Base-by-base conservation (phyloP, 768 basidiomycete species). In the Boletus reticulatus region DNA sequence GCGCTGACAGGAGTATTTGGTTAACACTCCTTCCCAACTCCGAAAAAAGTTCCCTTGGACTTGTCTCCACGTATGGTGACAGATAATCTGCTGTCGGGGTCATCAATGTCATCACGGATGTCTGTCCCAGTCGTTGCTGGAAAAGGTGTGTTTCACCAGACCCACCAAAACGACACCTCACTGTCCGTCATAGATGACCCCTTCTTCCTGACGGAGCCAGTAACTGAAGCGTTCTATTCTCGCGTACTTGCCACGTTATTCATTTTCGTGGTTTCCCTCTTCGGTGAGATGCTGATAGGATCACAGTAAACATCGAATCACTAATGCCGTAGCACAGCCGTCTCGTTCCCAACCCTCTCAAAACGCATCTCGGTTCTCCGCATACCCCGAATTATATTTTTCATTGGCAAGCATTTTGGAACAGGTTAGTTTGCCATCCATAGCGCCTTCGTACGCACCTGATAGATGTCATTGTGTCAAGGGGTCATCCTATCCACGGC, bases 361-460 rank as follows among this genome's bases (percentile, higher is more conserved):
- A 82, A 80, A 54, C 76, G 76, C 2, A 63, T 78, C 14, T 74
- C 76, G 7, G 76, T 76, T 53, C 62, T 91, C 20, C 78, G 78
- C 50, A 84, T 90, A 61, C 89, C 88, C 2, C 78, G 78, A 22
- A 73, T 88, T 16, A 63, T 87, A 17, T 92, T 93, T 67, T 92
- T 93, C 70, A 76, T 90, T n/a, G 89, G 88, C 38, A 93, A 92
- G 63, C 91, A 93, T 66, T 92, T 92, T 62, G 91, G 91, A 36
- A 92, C 91, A 14, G 83, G 85, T 82, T 13, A 2, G 61, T 52
- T 49, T 38, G 4, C n/a, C 7, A 29, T 49, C 39, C 22, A 34
- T 2, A n/a, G 14, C 37, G 3, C 31, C 16, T 6, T 10, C 32
- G 4, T 10, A 29, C n/a, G 14, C 36, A 20, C 37, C 27, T 56